Base-by-base conservation (phyloP, 768 basidiomycete species). In the Tylopilus rubrobrunneus region DNA sequence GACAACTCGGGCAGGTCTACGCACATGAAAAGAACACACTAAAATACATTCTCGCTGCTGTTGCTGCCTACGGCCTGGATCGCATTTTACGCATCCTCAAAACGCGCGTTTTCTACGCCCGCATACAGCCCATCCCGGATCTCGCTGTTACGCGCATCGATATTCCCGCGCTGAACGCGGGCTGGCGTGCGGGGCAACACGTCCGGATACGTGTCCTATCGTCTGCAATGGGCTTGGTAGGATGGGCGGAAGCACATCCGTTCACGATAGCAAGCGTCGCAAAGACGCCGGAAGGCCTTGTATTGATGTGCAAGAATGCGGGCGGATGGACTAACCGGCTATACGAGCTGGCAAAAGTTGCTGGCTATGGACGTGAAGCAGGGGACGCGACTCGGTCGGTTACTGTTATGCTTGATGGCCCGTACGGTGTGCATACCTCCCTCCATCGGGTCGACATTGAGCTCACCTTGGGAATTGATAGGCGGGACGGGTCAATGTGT, bases 111-210 rank as follows among this genome's bases (percentile, higher is more conserved):
- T 67, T 69, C 11, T 59, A 57, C 10, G 83, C 82, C 11, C 71
- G 69, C 25, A 65, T 86, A 53, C 68, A 68, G 23, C 64, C 78
- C 1, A 67, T 83, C 10, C 71, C 75, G 2, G 76, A 76, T 9
- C 74, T 81, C 21, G 68, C 69, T 14, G 70, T 75, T 40, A 81
- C 80, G 6, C 71, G 77, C 41, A 62, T 84, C 27, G 74, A 78
- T 36, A 64, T 82, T 8, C 76, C 76, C 1, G 50, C 63, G 5
- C 42, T 83, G 42, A 74, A 71, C 45, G 68, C 72, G 0, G 83
- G 83, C 19, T 85, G 83, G 83, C 71, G 81, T 28, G 73, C 80
- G 0, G 82, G 84, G 3, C 83, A 85, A 59, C 82, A 85, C 60
- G 79, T 85, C 42, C 76, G 83, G 44, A 55, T 85, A 28, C 70